phyloP scores from a whole-genome alignment of 805 yeast species.

The Kazachstania kunashirensis region DNA sequence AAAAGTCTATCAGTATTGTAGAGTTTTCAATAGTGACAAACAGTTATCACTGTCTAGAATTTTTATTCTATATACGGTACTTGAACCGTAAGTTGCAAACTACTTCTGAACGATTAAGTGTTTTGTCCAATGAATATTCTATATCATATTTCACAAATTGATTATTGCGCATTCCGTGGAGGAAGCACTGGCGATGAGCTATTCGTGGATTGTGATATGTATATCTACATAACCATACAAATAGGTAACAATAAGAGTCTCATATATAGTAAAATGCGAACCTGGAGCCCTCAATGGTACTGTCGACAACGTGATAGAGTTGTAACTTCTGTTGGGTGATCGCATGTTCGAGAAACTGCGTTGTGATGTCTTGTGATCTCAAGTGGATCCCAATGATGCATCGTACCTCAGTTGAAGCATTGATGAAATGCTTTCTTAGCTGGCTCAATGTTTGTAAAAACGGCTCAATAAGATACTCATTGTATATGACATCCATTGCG shows the following conservation, averaged over 20 bases:
- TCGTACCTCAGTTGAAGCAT: conserved; percentile 3
- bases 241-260: not conserved
- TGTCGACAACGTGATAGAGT: conserved; percentile 14
- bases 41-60: too few relatives aligned
- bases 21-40: too few relatives aligned
- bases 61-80: too few relatives aligned
- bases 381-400: conserved; percentile 27
- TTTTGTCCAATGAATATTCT: too few relatives aligned
- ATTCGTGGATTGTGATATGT: not conserved
- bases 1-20: too few relatives aligned
- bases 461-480: conserved; percentile 27
- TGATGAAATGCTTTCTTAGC: conserved; percentile 3
- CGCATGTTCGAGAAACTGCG: conserved; percentile 22
- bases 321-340: conserved; percentile 14
- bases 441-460: conserved; percentile 20
- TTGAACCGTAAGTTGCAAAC: too few relatives aligned
- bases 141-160: too few relatives aligned
- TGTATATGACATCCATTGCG: conserved; percentile 32
- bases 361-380: conserved; percentile 24
- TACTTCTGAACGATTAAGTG: too few relatives aligned
- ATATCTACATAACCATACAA: not conserved
- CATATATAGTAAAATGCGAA: conserved; percentile 17
- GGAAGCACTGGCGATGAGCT: too few relatives aligned
- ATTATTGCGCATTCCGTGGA: too few relatives aligned
- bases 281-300: conserved; percentile 13